Evolutionary conservation across 805 yeast species (phyloP), one percentile per base, ranked within the genome.

Genomic region (Wickerhamiella parazyma): DNA sequence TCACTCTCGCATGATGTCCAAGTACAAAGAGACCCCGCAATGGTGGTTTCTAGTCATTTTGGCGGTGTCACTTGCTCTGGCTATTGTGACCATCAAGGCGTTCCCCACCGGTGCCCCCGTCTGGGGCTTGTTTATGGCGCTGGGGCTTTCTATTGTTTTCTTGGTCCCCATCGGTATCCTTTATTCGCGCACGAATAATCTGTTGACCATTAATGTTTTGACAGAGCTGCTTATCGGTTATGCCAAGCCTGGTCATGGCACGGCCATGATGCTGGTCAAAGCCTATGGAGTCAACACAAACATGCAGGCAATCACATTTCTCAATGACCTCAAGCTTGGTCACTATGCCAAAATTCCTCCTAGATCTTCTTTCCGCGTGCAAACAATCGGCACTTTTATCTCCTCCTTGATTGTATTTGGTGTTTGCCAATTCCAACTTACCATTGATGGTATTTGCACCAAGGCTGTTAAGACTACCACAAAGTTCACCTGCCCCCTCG

Each of bases 191-290:
- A 76, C 85, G 0, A 78, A 77, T 59, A 69, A 62, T 39, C 53
- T 68, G 3, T 67, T 78, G 48, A 76, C 78, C n/a, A 62, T 78
- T 48, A 74, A 74, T 53, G 81, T 77, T 1, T 59, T 80, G 40
- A 72, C 75, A 6, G 83, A 78, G 53, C 61, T 80, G 42, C 67
- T 80, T 43, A 71, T 75, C 38, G 85, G 85, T 2, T 77, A 75
- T 54, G 71, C 78, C 41, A 63, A 76, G 16, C 84, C 84, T 3
- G 41, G 41, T 12, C 19, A 38, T n/a, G 41, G 41, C 16, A 34
- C 29, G 4, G 34, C 41, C 19, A 28, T 38, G 35, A 38, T 38
- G 41, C 69, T 71, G 46, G 63, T 75, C 57, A 76, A 75, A 59
- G 71, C 76, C 17, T 71, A 67, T 50, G 81, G 80, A 17, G 68